These are phyloP conservation scores for Colletotrichum gloeosporioides DNA, from an alignment of 2,329 filamentous ascomycete genomes.

Conservation along the genomic window DNA sequence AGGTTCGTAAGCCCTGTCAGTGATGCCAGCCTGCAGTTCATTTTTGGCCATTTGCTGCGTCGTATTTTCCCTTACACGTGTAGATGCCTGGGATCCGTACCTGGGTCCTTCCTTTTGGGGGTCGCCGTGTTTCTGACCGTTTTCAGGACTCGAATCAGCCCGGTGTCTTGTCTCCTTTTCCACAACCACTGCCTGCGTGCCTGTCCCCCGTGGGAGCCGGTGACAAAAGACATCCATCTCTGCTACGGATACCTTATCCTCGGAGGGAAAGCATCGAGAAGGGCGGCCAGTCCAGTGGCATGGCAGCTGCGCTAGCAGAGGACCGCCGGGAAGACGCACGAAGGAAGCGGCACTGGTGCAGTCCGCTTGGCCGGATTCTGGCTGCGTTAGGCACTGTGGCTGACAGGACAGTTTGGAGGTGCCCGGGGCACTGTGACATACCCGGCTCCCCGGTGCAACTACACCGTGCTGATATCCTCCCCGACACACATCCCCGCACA, in stretches of 20 bases:
- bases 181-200: neutral
- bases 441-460: rapidly evolving
- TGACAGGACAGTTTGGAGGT: neutral
- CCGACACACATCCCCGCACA: neutral
- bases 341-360: slow-evolving; percentile 2
- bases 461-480: neutral
- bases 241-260: neutral
- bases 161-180: neutral
- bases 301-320: neutral
- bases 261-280: neutral
- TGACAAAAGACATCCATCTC: neutral
- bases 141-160: neutral
- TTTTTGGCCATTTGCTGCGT: neutral
- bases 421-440: neutral
- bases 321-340: neutral
- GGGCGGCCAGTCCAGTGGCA: neutral
- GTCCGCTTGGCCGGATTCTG: slow-evolving; percentile 3
- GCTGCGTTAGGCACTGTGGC: neutral
- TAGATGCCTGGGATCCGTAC: neutral
- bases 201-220: neutral
- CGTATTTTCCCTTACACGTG: neutral
- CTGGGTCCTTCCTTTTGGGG: neutral
- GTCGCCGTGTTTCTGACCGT: neutral
- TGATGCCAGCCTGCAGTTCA: neutral
- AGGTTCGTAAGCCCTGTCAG: neutral